Conservation (phyloP, 805 yeast species). For the Komagataella populi region DNA sequence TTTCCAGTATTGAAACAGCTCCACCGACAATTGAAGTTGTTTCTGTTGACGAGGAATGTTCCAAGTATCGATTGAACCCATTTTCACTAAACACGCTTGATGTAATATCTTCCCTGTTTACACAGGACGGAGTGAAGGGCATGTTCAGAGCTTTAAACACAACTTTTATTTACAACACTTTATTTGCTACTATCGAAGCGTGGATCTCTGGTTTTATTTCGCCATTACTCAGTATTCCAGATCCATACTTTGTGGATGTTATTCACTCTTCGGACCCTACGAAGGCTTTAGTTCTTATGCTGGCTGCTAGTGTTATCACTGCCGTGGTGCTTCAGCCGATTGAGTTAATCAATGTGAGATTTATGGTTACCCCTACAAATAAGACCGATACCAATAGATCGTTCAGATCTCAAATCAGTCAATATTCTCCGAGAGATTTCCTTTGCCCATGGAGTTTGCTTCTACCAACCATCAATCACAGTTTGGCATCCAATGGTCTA, state of each 20-base stretch:
- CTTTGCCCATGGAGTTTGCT: constrained; percentile 47
- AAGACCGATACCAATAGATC: constrained; percentile 37
- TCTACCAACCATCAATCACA: constrained; percentile 55
- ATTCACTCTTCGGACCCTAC: constrained; percentile 70
- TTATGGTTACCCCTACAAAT: constrained; percentile 57
- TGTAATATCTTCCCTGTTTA: constrained; percentile 46
- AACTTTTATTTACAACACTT: constrained; percentile 63
- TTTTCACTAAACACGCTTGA: constrained; percentile 48
- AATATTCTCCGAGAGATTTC: constrained; percentile 26
- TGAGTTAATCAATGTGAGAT: constrained; percentile 65
- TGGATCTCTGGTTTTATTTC: constrained; percentile 87
- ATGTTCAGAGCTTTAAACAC: constrained; percentile 67
- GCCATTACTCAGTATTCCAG: constrained; percentile 72
- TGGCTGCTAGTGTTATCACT: constrained; percentile 60
- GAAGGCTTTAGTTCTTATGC: constrained; percentile 50
- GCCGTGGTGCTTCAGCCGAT: constrained; percentile 67
- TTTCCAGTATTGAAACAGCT: constrained; percentile 17
- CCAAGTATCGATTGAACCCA: constrained; percentile 28
- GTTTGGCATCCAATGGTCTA: constrained; percentile 46
- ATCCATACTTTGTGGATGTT: constrained; percentile 75
- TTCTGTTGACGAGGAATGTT: not conserved
- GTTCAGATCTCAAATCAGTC: constrained; percentile 51
- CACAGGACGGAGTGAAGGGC: constrained; percentile 63
- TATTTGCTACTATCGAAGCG: constrained; percentile 68
- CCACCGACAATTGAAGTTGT: constrained; percentile 5